Base-by-base conservation (phyloP, 768 basidiomycete species). In the Ramaria rubella region DNA sequence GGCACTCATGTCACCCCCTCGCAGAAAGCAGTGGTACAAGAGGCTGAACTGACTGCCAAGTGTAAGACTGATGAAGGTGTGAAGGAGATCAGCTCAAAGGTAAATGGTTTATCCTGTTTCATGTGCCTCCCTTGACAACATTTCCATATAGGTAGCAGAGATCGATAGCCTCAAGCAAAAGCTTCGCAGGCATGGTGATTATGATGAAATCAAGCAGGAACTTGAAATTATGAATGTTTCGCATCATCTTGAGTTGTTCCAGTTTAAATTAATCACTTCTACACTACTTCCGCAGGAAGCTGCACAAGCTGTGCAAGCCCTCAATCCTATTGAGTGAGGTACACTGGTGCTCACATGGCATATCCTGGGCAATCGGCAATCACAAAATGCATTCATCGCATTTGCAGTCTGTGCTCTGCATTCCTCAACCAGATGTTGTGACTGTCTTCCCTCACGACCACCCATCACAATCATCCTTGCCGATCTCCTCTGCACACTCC, bases 181-280 rank as follows among this genome's bases (percentile, higher is more conserved):
- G 61, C 72, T 98, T 34, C 83, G 81, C 63, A 81, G 81, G 61
- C 89, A 86, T 59, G 69, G 69, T 15, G 93, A 99, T 69, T 98
- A 99, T 64, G 95, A 98, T 64, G 94, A 98, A 72, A 84, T 98
- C 66, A 98, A 98, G 74, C 86, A 95, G 26, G 96, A 99, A 68
- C 78, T 99, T 27, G 94, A 94, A 66, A 98, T 99, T 61, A 90
- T 98, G 91, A 97, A 99, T 83, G 96, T 56, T 46, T 19, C 21
- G 27, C 40, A 17, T 26, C 12, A n/a, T n/a, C n/a, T 52, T 17
- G n/a, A 14, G 14, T 15, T 23, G 50, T 5, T 23, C 30, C 12
- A 11, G 12, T 12, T 29, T 34, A 2, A 11, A 31, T 38, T 54
- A 27, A 40, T 19, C 27, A 19, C 61, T 15, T 19, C 26, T 4